Percentiles rank a stretch among this genome's conserved stretches.
Evolutionary conservation across 2,329 filamentous ascomycete species (phyloP).

Genomic region (Diaporthe citrichinensis): DNA sequence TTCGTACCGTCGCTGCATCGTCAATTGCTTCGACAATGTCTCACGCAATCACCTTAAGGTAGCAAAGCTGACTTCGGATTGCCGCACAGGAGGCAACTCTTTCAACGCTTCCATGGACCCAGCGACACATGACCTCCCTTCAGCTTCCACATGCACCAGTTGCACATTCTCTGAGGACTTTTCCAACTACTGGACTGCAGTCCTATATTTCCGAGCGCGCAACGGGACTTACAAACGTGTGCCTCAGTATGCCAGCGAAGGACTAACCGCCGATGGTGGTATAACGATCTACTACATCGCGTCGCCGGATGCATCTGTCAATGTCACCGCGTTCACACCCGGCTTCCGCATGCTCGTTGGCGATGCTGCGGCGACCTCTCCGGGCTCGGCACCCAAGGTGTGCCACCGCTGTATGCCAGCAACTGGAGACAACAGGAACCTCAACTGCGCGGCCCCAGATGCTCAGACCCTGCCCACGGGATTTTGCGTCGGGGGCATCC

Average conservation of each 20-base stretch:
- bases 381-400: slow-evolving; percentile 45
- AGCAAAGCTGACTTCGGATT: background rate
- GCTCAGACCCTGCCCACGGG: slow-evolving; percentile 52
- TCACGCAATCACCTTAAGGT: background rate
- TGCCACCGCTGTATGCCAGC: slow-evolving; percentile 54
- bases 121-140: slow-evolving; percentile 8
- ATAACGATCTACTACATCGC: slow-evolving; percentile 56
- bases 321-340: slow-evolving; percentile 56
- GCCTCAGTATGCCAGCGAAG: slow-evolving; percentile 32
- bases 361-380: slow-evolving; percentile 50
- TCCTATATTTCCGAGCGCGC: slow-evolving; percentile 35
- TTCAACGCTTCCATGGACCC: slow-evolving; percentile 57
- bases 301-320: slow-evolving; percentile 11
- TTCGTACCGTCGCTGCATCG: no score
- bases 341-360: slow-evolving; percentile 60
- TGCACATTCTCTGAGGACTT: slow-evolving; percentile 39
- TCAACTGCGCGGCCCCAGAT: slow-evolving; percentile 52
- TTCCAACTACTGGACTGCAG: slow-evolving; percentile 38
- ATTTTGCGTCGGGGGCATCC: slow-evolving; percentile 54
- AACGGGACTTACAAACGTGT: slow-evolving; percentile 37
- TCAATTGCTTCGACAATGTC: accelerated
- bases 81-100: slow-evolving; percentile 46
- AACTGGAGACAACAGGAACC: slow-evolving; percentile 49
- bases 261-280: slow-evolving; percentile 60
- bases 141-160: slow-evolving; percentile 52